Percentiles rank a stretch among this genome's conserved stretches.
phyloP scores from a whole-genome alignment of 345 rosid genomes.

The Linum trigynum region DNA sequence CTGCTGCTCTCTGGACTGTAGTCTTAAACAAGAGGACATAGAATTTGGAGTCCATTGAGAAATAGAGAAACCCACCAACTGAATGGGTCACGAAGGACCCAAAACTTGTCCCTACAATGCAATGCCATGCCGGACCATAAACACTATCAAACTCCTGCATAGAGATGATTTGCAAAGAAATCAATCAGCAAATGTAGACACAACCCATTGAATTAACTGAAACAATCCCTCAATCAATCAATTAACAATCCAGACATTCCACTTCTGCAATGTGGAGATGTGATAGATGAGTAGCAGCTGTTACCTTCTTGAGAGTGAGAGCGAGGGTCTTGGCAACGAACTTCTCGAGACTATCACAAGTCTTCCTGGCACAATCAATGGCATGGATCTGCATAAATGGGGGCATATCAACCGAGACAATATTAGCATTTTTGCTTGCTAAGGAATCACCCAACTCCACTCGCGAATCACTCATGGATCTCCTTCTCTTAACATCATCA shows the following conservation, averaged over 20 bases:
- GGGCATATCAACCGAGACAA: constrained; percentile 70
- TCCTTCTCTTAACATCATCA: constrained; percentile 34
- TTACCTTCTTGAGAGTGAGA: constrained; percentile 54
- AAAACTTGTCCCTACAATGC: constrained; percentile 54
- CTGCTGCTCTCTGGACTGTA: constrained; percentile 51
- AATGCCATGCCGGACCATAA: constrained; percentile 62
- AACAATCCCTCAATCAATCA: background rate
- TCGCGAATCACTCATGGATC: constrained; percentile 40
- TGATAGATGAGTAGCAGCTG: background rate
- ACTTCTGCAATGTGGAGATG: background rate
- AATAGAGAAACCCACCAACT: constrained; percentile 51
- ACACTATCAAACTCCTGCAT: constrained; percentile 52
- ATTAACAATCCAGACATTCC: background rate
- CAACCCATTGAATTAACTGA: constrained; percentile 9
- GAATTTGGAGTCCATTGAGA: constrained; percentile 48
- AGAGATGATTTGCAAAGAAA: background rate
- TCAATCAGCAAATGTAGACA: background rate
- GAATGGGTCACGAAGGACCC: constrained; percentile 60
- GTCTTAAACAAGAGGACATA: constrained; percentile 51
- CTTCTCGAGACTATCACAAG: constrained; percentile 60
- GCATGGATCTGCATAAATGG: constrained; percentile 84
- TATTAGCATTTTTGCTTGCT: constrained; percentile 50
- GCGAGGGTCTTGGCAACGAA: constrained; percentile 61
- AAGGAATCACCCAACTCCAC: constrained; percentile 45
- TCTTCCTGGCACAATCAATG: constrained; percentile 54